phyloP scores from a whole-genome alignment of 1,284 basidiomycete genomes.

The Sporisorium graminicola region DNA sequence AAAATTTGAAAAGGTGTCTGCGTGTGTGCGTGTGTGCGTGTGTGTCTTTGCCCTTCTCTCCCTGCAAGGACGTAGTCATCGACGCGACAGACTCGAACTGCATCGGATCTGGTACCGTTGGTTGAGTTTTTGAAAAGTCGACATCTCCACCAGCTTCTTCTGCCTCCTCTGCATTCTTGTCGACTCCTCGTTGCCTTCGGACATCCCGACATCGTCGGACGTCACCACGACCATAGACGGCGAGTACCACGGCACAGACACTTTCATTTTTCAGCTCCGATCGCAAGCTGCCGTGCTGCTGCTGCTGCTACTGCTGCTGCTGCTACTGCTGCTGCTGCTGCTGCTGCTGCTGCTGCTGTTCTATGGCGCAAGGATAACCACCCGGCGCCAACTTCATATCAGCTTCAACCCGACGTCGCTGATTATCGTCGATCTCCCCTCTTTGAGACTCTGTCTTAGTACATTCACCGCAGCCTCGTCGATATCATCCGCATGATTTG shows the following conservation, averaged over 20 bases:
- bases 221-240: background rate
- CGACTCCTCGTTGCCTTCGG: background rate
- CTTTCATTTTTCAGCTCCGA: background rate
- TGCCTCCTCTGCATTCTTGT: background rate
- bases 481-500: conserved; percentile 19
- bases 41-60: too few relatives aligned
- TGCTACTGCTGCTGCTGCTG: background rate
- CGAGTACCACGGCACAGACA: background rate
- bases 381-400: conserved; percentile 24
- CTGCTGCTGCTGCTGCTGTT: background rate
- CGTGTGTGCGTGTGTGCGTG: background rate
- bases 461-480: conserved; percentile 2
- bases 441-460: background rate
- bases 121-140: background rate
- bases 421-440: background rate
- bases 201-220: background rate
- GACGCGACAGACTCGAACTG: background rate
- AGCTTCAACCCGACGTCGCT: conserved; percentile 7
- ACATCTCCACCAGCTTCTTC: background rate
- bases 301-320: background rate
- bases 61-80: background rate
- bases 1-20: background rate
- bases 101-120: background rate
- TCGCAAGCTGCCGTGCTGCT: background rate
- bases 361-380: background rate